Evolutionary conservation across 2,329 filamentous ascomycete genomes (phyloP).

Genomic region (Ophiobolus disseminans): DNA sequence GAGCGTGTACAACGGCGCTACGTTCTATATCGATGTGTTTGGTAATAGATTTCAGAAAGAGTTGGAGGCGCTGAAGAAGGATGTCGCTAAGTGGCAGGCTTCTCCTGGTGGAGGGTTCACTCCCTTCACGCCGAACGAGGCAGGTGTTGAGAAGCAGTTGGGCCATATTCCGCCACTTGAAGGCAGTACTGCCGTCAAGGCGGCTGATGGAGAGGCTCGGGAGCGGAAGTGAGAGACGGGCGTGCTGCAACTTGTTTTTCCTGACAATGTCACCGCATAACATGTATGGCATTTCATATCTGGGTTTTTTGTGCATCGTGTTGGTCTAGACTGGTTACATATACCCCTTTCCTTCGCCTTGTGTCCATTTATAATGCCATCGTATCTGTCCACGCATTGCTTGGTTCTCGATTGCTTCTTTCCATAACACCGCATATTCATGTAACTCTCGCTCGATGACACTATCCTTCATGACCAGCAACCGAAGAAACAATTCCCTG

Average conservation of each 20-base stretch:
- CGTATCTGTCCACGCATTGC: no score
- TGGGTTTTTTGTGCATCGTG: conserved; percentile 7
- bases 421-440: no score
- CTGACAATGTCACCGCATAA: background rate
- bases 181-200: conserved; percentile 32
- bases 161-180: conserved; percentile 41
- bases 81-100: conserved; percentile 86
- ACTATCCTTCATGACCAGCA: no score
- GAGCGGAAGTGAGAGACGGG: conserved; percentile 19
- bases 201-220: conserved; percentile 22
- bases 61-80: conserved; percentile 83
- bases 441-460: no score
- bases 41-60: conserved; percentile 97
- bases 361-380: background rate
- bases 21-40: conserved; percentile 98
- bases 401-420: no score
- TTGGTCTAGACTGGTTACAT: conserved; percentile 21
- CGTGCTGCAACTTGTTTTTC: background rate
- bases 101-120: conserved; percentile 36
- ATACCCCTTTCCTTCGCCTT: conserved; percentile 29
- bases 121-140: conserved; percentile 33
- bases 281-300: background rate
- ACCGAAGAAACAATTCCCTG: no score
- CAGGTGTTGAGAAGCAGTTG: conserved; percentile 29
- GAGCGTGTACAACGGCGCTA: conserved; percentile 97